Conservation (phyloP, 1,284 basidiomycete genomes). For the Irpex sp. region DNA sequence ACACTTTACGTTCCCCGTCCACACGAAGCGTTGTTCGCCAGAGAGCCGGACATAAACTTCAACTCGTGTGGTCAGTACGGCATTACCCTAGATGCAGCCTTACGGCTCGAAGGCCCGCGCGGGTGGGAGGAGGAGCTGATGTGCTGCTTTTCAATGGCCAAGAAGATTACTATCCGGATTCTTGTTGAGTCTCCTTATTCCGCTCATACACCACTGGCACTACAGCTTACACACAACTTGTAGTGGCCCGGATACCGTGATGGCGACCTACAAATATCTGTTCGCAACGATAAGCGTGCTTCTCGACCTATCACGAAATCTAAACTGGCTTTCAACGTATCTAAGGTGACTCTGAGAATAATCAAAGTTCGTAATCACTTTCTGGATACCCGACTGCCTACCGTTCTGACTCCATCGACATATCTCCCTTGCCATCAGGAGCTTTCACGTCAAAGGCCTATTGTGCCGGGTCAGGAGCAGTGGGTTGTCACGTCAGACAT, state of each 20-base stretch:
- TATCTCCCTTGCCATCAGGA: no score
- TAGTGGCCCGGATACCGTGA: not conserved
- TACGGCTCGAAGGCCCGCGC: not conserved
- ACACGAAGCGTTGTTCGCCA: not conserved
- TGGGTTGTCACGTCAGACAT: not conserved
- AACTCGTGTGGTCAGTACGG: not conserved
- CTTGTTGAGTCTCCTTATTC: not conserved
- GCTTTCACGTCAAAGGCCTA: not conserved
- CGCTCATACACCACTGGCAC: not conserved
- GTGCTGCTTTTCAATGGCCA: not conserved
- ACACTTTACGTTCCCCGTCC: not conserved
- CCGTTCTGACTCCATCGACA: not conserved
- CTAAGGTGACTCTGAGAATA: not conserved
- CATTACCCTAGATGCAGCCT: not conserved
- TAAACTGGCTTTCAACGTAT: not conserved
- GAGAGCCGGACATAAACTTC: not conserved
- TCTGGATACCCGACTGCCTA: not conserved
- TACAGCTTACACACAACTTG: not conserved
- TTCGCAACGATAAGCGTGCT: not conserved
- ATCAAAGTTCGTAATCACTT: not conserved
- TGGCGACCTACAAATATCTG: not conserved
- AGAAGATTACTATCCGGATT: not conserved
- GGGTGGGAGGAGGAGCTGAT: not conserved
- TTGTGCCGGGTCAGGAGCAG: not conserved
- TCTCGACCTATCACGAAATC: not conserved